These are phyloP conservation scores for Penicillium sp. DNA, from an alignment of 2,329 filamentous ascomycete species.

Conservation along the genomic window DNA sequence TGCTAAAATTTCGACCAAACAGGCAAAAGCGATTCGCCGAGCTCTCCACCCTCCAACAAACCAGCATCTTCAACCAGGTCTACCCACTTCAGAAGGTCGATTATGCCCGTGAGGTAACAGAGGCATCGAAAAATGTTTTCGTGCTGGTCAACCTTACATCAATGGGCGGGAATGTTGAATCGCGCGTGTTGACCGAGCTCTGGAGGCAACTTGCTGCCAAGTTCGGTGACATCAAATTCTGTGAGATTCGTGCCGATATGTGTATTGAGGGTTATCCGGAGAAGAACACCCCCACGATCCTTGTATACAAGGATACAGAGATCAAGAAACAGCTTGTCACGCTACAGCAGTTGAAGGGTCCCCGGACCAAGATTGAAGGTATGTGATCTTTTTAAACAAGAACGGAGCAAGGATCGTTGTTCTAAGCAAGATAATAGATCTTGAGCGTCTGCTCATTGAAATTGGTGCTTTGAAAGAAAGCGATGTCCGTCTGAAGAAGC, in stretches of 20 bases:
- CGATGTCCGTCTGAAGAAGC: slow-evolving; percentile 69
- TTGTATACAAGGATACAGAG: slow-evolving; percentile 89
- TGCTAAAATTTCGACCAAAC: slow-evolving; percentile 7
- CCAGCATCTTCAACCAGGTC: slow-evolving; percentile 81
- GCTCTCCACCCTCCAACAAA: slow-evolving; percentile 69
- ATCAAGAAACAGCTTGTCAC: slow-evolving; percentile 93
- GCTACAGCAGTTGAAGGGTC: slow-evolving; percentile 72
- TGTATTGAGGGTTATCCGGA: slow-evolving; percentile 98
- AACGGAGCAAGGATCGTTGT: neutral
- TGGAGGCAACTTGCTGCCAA: slow-evolving; percentile 81
- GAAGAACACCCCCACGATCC: slow-evolving; percentile 86
- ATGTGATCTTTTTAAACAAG: slow-evolving; percentile 5
- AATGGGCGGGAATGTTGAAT: slow-evolving; percentile 78
- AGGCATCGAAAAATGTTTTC: slow-evolving; percentile 69
- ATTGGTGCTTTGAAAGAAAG: slow-evolving; percentile 75
- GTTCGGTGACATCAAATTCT: slow-evolving; percentile 96
- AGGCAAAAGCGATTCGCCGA: slow-evolving; percentile 82
- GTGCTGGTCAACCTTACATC: slow-evolving; percentile 80
- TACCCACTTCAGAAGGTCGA: slow-evolving; percentile 95
- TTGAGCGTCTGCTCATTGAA: slow-evolving; percentile 79
- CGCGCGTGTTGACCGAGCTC: slow-evolving; percentile 75
- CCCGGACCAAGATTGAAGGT: slow-evolving; percentile 64
- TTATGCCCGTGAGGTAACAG: slow-evolving; percentile 86
- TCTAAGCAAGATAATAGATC: slow-evolving; percentile 46
- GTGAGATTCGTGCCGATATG: slow-evolving; percentile 85